Percentiles rank a stretch among this genome's conserved stretches.
phyloP scores from a whole-genome alignment of 2,329 filamentous ascomycete species.

The Penicillium paneum region DNA sequence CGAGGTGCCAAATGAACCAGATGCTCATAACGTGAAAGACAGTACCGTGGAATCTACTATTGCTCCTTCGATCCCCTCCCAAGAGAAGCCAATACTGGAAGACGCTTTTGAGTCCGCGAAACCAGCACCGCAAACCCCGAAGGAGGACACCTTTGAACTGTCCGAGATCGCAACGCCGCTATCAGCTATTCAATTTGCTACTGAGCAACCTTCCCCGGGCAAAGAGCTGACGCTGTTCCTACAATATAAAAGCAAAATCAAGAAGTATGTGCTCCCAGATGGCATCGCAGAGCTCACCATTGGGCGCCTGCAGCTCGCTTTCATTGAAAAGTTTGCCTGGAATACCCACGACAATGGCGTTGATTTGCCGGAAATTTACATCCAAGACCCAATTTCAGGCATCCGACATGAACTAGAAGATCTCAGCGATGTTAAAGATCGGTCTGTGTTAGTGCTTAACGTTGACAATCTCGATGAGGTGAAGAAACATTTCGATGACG shows the following conservation, averaged over 20 bases:
- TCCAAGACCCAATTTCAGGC: constrained; percentile 91
- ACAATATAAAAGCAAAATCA: constrained; percentile 95
- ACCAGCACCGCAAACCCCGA: constrained; percentile 28
- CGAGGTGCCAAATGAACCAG: constrained; percentile 47
- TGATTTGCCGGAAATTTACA: constrained; percentile 94
- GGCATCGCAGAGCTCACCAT: constrained; percentile 81
- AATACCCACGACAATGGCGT: constrained; percentile 92
- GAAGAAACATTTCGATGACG: constrained; percentile 92
- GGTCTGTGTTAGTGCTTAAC: constrained; percentile 91
- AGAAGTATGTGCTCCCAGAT: constrained; percentile 87
- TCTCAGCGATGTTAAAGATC: constrained; percentile 86
- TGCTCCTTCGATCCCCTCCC: constrained; percentile 54
- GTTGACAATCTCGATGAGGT: constrained; percentile 92
- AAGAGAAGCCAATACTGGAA: constrained; percentile 34
- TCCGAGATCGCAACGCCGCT: constrained; percentile 34
- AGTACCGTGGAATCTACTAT: constrained; percentile 33
- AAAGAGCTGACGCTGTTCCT: constrained; percentile 92
- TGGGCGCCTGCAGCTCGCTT: constrained; percentile 84
- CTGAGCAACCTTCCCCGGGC: constrained; percentile 64
- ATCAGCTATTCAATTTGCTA: constrained; percentile 54
- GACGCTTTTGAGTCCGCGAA: constrained; percentile 38
- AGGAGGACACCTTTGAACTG: constrained; percentile 18
- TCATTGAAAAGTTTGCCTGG: constrained; percentile 99
- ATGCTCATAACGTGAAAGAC: constrained; percentile 34
- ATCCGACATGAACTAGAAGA: constrained; percentile 97